Conservation (phyloP, 116 monocot species). For the Papilionanthe hybrid region DNA sequence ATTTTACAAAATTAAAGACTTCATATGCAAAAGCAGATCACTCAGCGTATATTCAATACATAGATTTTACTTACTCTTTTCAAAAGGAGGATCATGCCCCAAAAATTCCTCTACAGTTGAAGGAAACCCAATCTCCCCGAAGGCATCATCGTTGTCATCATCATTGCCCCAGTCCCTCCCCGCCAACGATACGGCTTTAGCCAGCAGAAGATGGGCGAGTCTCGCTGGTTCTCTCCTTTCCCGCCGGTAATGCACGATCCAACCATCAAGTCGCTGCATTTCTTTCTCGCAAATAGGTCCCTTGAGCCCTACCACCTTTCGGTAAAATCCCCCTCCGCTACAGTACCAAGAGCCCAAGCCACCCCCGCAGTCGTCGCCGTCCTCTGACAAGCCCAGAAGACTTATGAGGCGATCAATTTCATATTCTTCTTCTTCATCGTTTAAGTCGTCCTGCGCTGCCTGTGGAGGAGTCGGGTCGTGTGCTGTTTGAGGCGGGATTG, state of each 20-base stretch:
- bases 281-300: conserved; percentile 33
- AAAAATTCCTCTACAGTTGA: conserved; percentile 22
- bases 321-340: conserved; percentile 23
- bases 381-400: conserved; percentile 21
- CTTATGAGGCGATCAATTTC: conserved; percentile 27
- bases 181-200: conserved; percentile 17
- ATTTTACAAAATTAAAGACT: no score
- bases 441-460: no score
- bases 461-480: neutral
- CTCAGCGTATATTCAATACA: no score
- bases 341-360: conserved; percentile 16
- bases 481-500: neutral
- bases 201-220: conserved; percentile 36
- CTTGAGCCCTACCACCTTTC: conserved; percentile 19
- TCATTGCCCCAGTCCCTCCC: neutral
- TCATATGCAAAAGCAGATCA: no score
- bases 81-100: conserved; percentile 14
- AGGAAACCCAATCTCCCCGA: conserved; percentile 13
- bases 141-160: conserved; percentile 1
- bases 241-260: conserved; percentile 23
- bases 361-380: neutral
- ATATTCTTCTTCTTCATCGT: neutral
- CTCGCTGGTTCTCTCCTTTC: conserved; percentile 31
- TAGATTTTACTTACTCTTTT: no score
- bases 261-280: conserved; percentile 29